Evolutionary conservation across 2,329 filamentous ascomycete species (phyloP).

Genomic region (Venturia pyrina): DNA sequence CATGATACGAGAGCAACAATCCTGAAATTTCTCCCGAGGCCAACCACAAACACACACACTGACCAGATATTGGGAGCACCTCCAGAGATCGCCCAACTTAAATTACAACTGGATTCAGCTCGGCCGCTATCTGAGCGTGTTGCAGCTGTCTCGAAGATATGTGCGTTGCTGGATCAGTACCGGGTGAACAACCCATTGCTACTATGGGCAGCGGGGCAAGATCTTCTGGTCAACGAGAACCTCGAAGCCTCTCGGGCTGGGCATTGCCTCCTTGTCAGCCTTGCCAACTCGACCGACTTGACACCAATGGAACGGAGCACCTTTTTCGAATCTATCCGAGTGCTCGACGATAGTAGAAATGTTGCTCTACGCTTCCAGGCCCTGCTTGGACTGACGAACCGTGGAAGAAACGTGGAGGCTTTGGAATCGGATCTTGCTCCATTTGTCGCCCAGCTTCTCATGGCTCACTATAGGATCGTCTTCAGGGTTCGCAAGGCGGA

Average conservation of each 20-base stretch:
- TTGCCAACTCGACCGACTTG: constrained; percentile 24
- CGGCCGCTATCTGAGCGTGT: constrained; percentile 22
- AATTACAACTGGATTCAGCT: constrained; percentile 22
- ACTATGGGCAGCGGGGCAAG: constrained; percentile 28
- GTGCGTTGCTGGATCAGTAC: constrained; percentile 25
- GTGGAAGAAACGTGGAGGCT: constrained; percentile 28
- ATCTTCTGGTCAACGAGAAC: constrained; percentile 26
- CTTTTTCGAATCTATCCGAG: constrained; percentile 27
- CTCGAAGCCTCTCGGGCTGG: constrained; percentile 24
- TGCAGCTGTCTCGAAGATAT: constrained; percentile 24
- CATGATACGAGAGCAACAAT: background rate
- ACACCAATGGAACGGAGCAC: constrained; percentile 26
- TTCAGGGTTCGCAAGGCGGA: constrained; percentile 20
- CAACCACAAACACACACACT: background rate
- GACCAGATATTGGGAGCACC: constrained; percentile 23
- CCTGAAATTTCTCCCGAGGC: background rate
- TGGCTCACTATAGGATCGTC: constrained; percentile 24
- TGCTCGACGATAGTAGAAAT: constrained; percentile 20
- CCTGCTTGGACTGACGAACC: constrained; percentile 26
- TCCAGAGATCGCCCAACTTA: constrained; percentile 24
- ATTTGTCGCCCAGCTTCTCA: constrained; percentile 24
- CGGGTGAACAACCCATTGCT: constrained; percentile 26
- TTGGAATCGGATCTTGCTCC: constrained; percentile 26
- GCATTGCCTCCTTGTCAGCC: constrained; percentile 25
- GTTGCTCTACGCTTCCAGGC: constrained; percentile 26